phyloP scores from a whole-genome alignment of 73 alveolate genomes.

The Paramecium primaurelia region DNA sequence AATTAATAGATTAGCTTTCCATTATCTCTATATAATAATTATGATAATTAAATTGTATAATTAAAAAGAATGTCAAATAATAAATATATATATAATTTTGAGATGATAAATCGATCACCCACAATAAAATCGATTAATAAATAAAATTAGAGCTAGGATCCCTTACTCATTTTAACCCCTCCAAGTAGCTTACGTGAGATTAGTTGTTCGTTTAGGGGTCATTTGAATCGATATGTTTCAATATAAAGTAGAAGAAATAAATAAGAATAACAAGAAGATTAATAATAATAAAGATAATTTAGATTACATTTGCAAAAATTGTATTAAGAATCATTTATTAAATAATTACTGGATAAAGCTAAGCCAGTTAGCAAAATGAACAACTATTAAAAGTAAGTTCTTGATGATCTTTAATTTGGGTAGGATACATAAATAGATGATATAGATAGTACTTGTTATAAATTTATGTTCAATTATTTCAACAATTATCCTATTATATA shows the following conservation, averaged over 20 bases:
- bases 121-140: neutral
- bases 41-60: neutral
- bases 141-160: neutral
- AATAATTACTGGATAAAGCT: neutral
- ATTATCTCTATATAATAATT: neutral
- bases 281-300: neutral
- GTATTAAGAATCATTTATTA: neutral
- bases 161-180: neutral
- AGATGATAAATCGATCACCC: neutral
- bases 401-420: neutral
- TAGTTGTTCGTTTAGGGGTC: neutral
- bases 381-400: neutral
- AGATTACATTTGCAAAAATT: neutral
- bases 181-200: conserved; percentile 5
- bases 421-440: neutral
- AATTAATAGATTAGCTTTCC: no score
- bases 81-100: neutral
- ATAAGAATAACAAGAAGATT: neutral
- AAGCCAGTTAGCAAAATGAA: neutral
- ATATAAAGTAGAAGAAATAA: neutral
- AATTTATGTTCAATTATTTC: neutral
- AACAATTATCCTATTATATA: neutral
- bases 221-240: conserved; percentile 1
- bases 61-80: neutral
- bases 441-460: conserved; percentile 6